Evolutionary conservation across 2,329 filamentous ascomycete species (phyloP).

Genomic region (Colletotrichum costaricense): DNA sequence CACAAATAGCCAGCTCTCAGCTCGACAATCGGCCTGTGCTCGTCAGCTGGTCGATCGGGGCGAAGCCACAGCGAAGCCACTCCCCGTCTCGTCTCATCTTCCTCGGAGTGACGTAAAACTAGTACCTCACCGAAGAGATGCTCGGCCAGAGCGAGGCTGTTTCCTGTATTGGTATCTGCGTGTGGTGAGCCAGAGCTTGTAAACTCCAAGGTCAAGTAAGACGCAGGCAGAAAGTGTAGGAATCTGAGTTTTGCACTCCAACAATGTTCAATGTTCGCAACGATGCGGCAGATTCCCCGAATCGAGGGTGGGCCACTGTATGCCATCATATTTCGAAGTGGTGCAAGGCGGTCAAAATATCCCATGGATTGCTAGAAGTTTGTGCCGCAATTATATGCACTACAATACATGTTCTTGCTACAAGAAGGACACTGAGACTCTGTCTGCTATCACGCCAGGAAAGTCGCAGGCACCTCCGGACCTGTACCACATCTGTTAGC

Average conservation of each 20-base stretch:
- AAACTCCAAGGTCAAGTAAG: too few relatives aligned
- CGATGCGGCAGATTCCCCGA: too few relatives aligned
- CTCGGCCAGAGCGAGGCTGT: background rate
- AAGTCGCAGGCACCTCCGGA: conserved; percentile 36
- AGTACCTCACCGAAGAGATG: background rate
- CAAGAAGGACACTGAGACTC: background rate
- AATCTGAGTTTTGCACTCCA: too few relatives aligned
- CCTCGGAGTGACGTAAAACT: background rate
- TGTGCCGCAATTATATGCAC: background rate
- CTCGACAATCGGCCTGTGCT: conserved; percentile 11
- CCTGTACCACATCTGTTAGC: conserved; percentile 21
- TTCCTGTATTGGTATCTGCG: background rate
- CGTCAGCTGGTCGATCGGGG: background rate
- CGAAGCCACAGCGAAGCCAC: conserved; percentile 13
- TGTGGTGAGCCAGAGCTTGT: background rate
- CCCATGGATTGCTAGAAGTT: background rate
- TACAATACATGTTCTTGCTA: background rate
- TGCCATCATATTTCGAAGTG: background rate
- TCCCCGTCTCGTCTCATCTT: conserved; percentile 1
- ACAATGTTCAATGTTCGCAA: background rate
- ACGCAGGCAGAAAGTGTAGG: too few relatives aligned
- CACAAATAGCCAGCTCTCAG: conserved; percentile 1
- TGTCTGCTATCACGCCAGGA: conserved; percentile 25
- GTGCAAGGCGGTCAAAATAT: too few relatives aligned
- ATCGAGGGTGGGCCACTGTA: too few relatives aligned